These are phyloP conservation scores for Talaromyces sp. DNA, from an alignment of 2,329 filamentous ascomycete species.

Conservation along the genomic window DNA sequence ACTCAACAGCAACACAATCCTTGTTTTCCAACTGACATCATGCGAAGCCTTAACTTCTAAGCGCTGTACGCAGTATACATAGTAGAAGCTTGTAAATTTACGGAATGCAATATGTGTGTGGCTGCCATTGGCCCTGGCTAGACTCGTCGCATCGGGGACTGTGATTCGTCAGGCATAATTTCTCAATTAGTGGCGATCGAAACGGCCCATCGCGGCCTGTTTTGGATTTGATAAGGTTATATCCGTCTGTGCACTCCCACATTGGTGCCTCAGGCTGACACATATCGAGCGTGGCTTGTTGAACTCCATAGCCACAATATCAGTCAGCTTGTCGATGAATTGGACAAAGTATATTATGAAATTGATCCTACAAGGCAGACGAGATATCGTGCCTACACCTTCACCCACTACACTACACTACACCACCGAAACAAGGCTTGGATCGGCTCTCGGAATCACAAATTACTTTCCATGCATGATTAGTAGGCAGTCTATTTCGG, in stretches of 20 bases:
- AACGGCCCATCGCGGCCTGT: too few species aligned
- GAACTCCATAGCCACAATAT: neutral
- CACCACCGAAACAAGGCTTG: neutral
- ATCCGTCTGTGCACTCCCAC: neutral
- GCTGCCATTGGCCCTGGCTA: neutral
- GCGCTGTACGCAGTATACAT: neutral
- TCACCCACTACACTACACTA: neutral
- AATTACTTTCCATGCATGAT: neutral
- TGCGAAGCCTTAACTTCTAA: neutral
- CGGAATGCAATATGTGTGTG: constrained; percentile 2
- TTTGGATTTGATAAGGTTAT: too few species aligned
- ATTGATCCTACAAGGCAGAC: neutral
- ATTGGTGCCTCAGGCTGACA: neutral
- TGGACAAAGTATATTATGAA: neutral
- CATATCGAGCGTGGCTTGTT: neutral
- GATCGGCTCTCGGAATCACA: neutral
- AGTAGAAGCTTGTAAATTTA: neutral
- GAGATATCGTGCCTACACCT: neutral
- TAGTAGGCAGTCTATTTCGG: neutral
- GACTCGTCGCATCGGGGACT: neutral
- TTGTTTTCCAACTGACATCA: neutral
- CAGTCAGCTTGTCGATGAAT: neutral
- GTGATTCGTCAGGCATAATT: neutral
- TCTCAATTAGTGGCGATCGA: neutral
- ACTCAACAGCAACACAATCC: neutral